Percentiles rank a stretch among this genome's conserved stretches.
Conservation (phyloP, 2,329 filamentous ascomycete species). For the Colletotrichum zoysiae region DNA sequence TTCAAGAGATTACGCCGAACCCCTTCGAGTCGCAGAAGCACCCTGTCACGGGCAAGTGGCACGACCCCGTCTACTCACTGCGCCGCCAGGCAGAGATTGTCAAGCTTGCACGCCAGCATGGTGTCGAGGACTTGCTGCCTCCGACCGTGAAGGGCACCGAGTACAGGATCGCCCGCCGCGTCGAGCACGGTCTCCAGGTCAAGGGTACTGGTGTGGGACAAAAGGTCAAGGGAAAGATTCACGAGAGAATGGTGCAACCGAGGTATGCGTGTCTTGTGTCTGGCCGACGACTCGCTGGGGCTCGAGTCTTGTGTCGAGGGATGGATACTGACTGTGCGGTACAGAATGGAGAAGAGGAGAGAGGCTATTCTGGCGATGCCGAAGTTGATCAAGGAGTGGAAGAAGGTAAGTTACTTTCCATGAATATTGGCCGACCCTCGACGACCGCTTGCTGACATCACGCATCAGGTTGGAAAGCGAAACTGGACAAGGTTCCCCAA, state of each 20-base stretch:
- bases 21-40: slow-evolving; percentile 88
- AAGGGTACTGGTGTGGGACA: slow-evolving; percentile 95
- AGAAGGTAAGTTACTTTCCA: slow-evolving; percentile 77
- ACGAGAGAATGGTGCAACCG: slow-evolving; percentile 87
- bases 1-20: slow-evolving; percentile 73
- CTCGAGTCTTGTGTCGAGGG: neutral
- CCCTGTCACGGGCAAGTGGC: slow-evolving; percentile 83
- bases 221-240: slow-evolving; percentile 93
- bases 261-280: slow-evolving; percentile 63
- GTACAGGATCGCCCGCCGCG: slow-evolving; percentile 75
- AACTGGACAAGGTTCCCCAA: slow-evolving; percentile 71
- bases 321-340: slow-evolving; percentile 48
- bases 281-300: neutral
- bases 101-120: slow-evolving; percentile 83
- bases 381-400: slow-evolving; percentile 91
- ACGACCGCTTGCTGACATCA: slow-evolving; percentile 52
- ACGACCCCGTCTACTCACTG: slow-evolving; percentile 84
- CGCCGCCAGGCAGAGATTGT: slow-evolving; percentile 91
- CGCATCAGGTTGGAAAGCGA: slow-evolving; percentile 62
- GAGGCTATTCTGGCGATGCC: slow-evolving; percentile 97
- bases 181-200: slow-evolving; percentile 84
- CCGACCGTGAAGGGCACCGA: slow-evolving; percentile 81
- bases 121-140: slow-evolving; percentile 85
- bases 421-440: neutral
- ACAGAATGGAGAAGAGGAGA: slow-evolving; percentile 86